Evolutionary conservation across 257 asterid genomes (phyloP), one percentile per base, ranked within the genome.

Genomic region (Solanum commersonii): DNA sequence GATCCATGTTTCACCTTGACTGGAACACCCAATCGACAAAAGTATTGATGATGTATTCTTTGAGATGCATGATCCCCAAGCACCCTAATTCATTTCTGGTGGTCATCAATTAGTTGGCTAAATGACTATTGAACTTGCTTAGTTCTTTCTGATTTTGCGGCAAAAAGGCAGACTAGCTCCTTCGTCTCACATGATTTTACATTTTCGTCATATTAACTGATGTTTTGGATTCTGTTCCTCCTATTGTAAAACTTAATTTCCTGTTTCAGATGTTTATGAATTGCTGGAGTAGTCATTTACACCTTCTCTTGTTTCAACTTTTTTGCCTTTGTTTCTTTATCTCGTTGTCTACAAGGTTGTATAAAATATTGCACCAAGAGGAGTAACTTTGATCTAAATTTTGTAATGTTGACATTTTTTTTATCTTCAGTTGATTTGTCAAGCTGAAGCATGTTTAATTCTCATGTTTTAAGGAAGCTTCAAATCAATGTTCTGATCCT

Each of bases 1-100:
- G n/a, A 87, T 79, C 88, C 90, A 49, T 94, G 91, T 74, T 90
- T 93, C 85, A 46, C 70, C 84, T 29, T 94, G 91, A 91, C 88
- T 29, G 94, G 89, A 56, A 42, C 95, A 15, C 97, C 95, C 67
- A 52, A 89, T 87, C 86, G 44, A 52, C 89, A 68, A 86, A 86
- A 31, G 38, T 14, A 42, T 65, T 85, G 63, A 60, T 15, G 63
- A 42, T 8, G 56, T 29, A 38, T 22, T 78, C 59, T 40, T 77
- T 77, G 8, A 72, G 44, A 31, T 72, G 27, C 44, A 5, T 77
- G 35, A 49, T 46, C n/a, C 84, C 4, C 40, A 29, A 20, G 20
- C 85, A 27, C 29, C 40, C 42, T 31, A 15, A 46, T 29, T 81
- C 35, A 34, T 18, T 68, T 68, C 2, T 27, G 16, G 34, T 81